Evolutionary conservation across 2,329 filamentous ascomycete genomes (phyloP).

Genomic region (Penicillium sp.): DNA sequence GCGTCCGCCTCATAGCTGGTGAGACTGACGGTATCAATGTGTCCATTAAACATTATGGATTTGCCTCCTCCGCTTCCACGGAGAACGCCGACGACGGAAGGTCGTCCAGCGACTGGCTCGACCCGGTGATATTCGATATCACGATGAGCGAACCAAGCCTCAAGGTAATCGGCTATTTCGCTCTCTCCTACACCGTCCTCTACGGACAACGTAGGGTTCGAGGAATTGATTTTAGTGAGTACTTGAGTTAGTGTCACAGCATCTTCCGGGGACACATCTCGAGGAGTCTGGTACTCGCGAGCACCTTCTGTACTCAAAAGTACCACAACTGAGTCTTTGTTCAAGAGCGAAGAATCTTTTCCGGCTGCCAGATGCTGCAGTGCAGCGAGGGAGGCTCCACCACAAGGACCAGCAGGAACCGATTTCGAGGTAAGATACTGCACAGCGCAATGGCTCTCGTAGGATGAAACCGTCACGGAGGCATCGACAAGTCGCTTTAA

Average conservation of each 20-base stretch:
- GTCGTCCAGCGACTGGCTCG: slow-evolving; percentile 52
- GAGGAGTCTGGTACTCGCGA: slow-evolving; percentile 57
- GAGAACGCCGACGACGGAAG: slow-evolving; percentile 56
- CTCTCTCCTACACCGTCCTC: slow-evolving; percentile 52
- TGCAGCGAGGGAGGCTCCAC: slow-evolving; percentile 60
- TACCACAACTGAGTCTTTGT: slow-evolving; percentile 61
- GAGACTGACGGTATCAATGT: slow-evolving; percentile 58
- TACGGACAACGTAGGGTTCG: slow-evolving; percentile 51
- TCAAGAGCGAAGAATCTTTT: slow-evolving; percentile 40
- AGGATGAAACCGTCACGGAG: slow-evolving; percentile 64
- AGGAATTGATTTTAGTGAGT: slow-evolving; percentile 56
- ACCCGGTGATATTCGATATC: slow-evolving; percentile 57
- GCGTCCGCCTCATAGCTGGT: slow-evolving; percentile 53
- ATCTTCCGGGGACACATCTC: slow-evolving; percentile 48
- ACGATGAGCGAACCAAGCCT: slow-evolving; percentile 57
- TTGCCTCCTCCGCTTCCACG: slow-evolving; percentile 54
- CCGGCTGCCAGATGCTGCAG: slow-evolving; percentile 53
- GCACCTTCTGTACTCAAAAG: slow-evolving; percentile 69
- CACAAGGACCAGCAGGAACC: slow-evolving; percentile 65
- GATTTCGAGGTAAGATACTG: slow-evolving; percentile 55
- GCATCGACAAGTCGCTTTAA: slow-evolving; percentile 64
- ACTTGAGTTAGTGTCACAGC: slow-evolving; percentile 49
- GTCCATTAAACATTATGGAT: slow-evolving; percentile 58
- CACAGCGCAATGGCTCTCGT: slow-evolving; percentile 64
- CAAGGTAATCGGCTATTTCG: slow-evolving; percentile 52